Conservation (phyloP, 306 rosid species). For the Quercus variabilis region DNA sequence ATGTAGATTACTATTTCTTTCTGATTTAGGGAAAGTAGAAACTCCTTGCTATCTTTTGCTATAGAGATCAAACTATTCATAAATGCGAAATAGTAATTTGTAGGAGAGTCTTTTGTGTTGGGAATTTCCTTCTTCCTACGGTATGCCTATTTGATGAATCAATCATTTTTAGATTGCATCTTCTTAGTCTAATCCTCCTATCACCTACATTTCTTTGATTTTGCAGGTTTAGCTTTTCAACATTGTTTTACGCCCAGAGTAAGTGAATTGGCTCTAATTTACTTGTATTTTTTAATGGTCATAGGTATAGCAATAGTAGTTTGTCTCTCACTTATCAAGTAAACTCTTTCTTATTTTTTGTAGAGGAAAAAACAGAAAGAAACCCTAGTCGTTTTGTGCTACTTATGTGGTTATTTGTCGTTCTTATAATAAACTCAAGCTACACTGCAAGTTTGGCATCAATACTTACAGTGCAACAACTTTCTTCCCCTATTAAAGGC, state of each 20-base stretch:
- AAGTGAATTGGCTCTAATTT: slow-evolving; percentile 31
- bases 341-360: slow-evolving; percentile 8
- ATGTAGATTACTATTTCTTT: too few relatives aligned
- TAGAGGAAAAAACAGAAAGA: slow-evolving; percentile 79
- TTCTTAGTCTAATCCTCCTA: background rate
- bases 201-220: background rate
- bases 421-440: slow-evolving; percentile 90
- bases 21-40: too few relatives aligned
- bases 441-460: slow-evolving; percentile 92
- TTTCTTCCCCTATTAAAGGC: slow-evolving; percentile 74
- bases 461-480: slow-evolving; percentile 86
- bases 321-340: slow-evolving; percentile 17
- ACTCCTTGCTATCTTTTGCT: too few relatives aligned
- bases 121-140: background rate
- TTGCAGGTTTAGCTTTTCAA: slow-evolving; percentile 46
- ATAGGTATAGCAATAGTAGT: background rate
- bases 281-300: background rate
- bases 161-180: background rate
- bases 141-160: background rate
- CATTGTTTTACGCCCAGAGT: slow-evolving; percentile 52
- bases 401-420: slow-evolving; percentile 81
- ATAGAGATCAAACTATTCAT: too few relatives aligned
- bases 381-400: slow-evolving; percentile 68
- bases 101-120: background rate
- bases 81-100: too few relatives aligned